Conservation (phyloP, 2,329 filamentous ascomycete species). For the Reticulascus tulasneorum region DNA sequence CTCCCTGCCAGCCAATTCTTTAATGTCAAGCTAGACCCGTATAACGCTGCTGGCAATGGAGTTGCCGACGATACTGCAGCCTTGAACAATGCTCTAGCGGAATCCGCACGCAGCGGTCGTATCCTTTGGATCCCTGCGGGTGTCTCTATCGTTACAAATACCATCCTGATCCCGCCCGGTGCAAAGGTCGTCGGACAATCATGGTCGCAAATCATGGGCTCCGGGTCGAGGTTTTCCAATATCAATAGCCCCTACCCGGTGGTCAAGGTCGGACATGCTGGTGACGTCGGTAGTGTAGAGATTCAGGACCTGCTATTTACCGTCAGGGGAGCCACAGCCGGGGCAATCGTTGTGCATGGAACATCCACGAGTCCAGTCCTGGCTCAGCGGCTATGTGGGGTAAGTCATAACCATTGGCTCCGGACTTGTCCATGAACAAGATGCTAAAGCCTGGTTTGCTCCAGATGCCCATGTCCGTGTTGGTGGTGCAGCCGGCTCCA, state of each 20-base stretch:
- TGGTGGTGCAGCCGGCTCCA: constrained; percentile 23
- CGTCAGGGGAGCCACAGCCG: constrained; percentile 60
- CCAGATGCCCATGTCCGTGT: constrained; percentile 58
- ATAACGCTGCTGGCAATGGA: neutral
- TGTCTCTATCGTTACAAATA: constrained; percentile 33
- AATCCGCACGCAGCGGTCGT: too few species aligned
- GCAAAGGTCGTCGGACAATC: constrained; percentile 32
- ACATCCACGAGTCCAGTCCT: constrained; percentile 7
- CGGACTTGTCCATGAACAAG: too few species aligned
- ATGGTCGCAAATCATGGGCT: constrained; percentile 24
- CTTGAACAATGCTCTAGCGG: too few species aligned
- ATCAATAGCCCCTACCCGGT: constrained; percentile 49
- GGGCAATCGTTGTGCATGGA: constrained; percentile 71
- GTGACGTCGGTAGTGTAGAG: constrained; percentile 62
- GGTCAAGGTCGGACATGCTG: constrained; percentile 59
- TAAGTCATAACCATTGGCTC: too few species aligned
- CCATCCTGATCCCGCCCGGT: constrained; percentile 27
- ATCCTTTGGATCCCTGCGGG: constrained; percentile 44
- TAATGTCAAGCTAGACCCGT: constrained; percentile 4
- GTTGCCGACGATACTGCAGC: neutral
- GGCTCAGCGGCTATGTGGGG: constrained; percentile 9
- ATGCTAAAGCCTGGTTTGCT: too few species aligned
- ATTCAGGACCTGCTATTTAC: constrained; percentile 67
- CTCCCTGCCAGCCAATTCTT: constrained; percentile 11
- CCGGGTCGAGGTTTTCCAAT: constrained; percentile 15